Evolutionary conservation across 495 filamentous ascomycete species (phyloP), one percentile per base, ranked within the genome.

Genomic region (Chaetomium fimeti): DNA sequence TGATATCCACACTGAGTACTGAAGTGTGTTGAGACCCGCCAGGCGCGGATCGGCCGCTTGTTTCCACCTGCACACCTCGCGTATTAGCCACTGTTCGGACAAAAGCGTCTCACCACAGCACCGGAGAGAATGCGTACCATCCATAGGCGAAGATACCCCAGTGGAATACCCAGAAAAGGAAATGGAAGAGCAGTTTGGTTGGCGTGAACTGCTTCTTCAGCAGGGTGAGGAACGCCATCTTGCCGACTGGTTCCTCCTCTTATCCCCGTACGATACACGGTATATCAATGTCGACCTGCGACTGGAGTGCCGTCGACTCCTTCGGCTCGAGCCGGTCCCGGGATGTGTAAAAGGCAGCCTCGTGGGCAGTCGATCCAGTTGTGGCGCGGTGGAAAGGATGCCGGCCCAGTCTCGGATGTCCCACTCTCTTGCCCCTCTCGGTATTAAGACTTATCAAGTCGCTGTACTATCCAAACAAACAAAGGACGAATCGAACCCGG

Each of bases 1-100:
- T 22, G 94, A 98, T 38, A 98, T 79, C 92, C 93, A 99, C 36
- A 99, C 94, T 2, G 93, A 97, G 73, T 84, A 98, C 52, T 80
- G 77, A 52, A 99, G 83, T 1, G 78, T 86, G 76, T 99, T 99
- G 36, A 99, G 83, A 25, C 81, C 84, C 5, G 86, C 87, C 27
- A 99, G 78, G 57, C 83, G 83, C 22, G 68, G 61, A 72, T 95
- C 89, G 20, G 68, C 64, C 55, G 72, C 80, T 81, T 98, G 94
- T 65, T 91, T 85, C 70, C 82, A 91, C 92, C 92, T 97, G 70
- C 5, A 54, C 27, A 54, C 18, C 20, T 51, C 22, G 25, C 22
- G 29, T 53, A 56, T 71, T 43, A 69, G 66, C 54, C 32, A 2
- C n/a, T 12, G 36, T 25, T 22, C 22, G 6, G 11, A 59, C 16